These are phyloP conservation scores for Penicillium fimorum DNA, from an alignment of 495 filamentous ascomycete genomes.

Conservation along the genomic window DNA sequence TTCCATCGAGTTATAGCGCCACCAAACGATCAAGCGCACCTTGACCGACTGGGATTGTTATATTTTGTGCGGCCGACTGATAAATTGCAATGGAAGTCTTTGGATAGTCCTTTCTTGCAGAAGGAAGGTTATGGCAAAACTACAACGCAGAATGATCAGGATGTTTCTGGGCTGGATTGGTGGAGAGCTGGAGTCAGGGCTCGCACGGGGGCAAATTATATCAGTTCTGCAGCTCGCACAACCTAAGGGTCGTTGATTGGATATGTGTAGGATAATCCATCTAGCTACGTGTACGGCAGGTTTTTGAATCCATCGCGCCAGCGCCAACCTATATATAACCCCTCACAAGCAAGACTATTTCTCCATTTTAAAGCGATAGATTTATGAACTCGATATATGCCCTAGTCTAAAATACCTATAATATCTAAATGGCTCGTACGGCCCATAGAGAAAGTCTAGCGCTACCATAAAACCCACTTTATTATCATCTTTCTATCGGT, in stretches of 20 bases:
- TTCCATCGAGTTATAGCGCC: slow-evolving; percentile 50
- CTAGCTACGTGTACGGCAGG: no score
- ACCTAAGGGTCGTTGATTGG: neutral
- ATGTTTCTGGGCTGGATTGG: slow-evolving; percentile 9
- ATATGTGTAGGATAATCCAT: no score
- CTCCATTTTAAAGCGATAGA: no score
- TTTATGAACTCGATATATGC: no score
- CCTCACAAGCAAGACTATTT: no score
- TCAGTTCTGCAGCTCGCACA: slow-evolving; percentile 3
- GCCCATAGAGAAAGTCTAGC: no score
- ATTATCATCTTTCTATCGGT: no score
- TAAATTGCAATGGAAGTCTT: slow-evolving; percentile 14
- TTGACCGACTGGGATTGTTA: slow-evolving; percentile 44
- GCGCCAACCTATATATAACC: no score
- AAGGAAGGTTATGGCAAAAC: slow-evolving; percentile 13
- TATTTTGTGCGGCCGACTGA: slow-evolving; percentile 47
- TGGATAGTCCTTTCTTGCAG: slow-evolving; percentile 21
- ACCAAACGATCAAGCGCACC: slow-evolving; percentile 43
- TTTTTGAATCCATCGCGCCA: no score
- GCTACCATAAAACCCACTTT: no score
- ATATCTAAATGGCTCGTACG: neutral
- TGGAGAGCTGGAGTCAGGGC: slow-evolving; percentile 8
- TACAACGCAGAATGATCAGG: slow-evolving; percentile 6
- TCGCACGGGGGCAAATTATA: slow-evolving; percentile 5
- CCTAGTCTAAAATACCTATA: no score